Evolutionary conservation across 2,329 filamentous ascomycete species (phyloP), one percentile per base, ranked within the genome.

Genomic region (Daldinia sp.): DNA sequence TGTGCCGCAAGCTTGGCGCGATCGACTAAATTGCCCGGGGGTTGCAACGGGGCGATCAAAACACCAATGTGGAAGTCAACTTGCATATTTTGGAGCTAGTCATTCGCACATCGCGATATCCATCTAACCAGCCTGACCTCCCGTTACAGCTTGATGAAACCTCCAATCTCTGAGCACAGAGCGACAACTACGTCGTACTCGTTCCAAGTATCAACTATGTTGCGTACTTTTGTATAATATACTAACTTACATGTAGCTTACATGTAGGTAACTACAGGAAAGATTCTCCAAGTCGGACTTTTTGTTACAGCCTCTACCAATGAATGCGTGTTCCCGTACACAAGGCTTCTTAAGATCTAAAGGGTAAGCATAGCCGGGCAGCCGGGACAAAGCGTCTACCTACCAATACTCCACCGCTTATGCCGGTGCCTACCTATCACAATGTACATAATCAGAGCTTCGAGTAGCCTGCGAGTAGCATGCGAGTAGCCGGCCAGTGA

Each of bases 1-100:
- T 69, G 59, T 67, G 67, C 67, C 64, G 69, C 61, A 67, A 59
- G 58, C 69, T 72, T 72, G 67, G 69, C 67, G 48, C 57, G 67
- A 71, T 69, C 67, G 58, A 65, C 69, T 42, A 63, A 65, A 60
- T 56, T 63, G 61, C 61, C 58, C 53, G 57, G 63, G 63, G 62
- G 62, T 58, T 59, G 61, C 55, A 56, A 65, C 59, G 53, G 60
- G 56, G 67, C 35, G 61, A 67, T 69, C 69, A 65, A 59, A 44
- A 57, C 54, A 61, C 58, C 59, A 70, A 72, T 65, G 28, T 48
- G 66, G 67, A 69, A 67, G 59, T 60, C 56, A 33, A 62, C 61
- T 39, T 67, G 41, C 48, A 69, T 64, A 62, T 64, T 59, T 64
- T 63, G 60, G 61, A 67, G 51, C 67, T 67, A 68, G 61, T 65